Evolutionary conservation across 225 moss, liverwort and hornwort genomes (phyloP).

Genomic region (Thuidium tamariscinum): DNA sequence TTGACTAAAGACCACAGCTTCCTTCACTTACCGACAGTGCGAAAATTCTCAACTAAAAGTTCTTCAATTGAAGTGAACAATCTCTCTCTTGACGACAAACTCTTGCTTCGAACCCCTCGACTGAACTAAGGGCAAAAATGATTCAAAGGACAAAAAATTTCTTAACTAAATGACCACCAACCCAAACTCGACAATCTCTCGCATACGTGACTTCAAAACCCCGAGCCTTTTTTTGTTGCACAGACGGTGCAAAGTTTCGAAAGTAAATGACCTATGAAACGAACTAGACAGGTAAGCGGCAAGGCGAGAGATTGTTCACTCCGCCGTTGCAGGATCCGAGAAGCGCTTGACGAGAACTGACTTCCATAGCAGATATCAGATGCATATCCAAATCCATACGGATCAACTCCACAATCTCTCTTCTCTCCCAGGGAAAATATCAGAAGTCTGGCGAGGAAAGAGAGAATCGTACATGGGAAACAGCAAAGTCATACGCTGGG

Average conservation of each 20-base stretch:
- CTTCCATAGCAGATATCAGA: background rate
- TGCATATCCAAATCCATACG: background rate
- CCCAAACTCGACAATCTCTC: background rate
- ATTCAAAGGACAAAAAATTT: background rate
- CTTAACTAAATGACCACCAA: background rate
- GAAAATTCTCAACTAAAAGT: background rate
- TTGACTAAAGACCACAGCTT: background rate
- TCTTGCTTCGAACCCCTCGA: background rate
- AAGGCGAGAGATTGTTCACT: background rate
- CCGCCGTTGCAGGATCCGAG: background rate
- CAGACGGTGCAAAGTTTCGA: background rate
- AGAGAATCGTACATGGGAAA: background rate
- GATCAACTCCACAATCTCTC: background rate
- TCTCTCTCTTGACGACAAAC: background rate
- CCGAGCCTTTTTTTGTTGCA: background rate
- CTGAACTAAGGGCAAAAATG: background rate
- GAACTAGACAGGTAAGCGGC: background rate
- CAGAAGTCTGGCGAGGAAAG: background rate
- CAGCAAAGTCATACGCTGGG: background rate
- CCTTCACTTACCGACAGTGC: background rate
- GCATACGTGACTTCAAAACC: background rate
- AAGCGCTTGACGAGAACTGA: background rate
- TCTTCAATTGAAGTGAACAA: background rate
- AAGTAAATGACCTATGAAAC: background rate
- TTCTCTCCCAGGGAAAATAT: background rate